Evolutionary conservation across 2,329 filamentous ascomycete species (phyloP), one percentile per base, ranked within the genome.

Genomic region (Parafenestella ontariensis): DNA sequence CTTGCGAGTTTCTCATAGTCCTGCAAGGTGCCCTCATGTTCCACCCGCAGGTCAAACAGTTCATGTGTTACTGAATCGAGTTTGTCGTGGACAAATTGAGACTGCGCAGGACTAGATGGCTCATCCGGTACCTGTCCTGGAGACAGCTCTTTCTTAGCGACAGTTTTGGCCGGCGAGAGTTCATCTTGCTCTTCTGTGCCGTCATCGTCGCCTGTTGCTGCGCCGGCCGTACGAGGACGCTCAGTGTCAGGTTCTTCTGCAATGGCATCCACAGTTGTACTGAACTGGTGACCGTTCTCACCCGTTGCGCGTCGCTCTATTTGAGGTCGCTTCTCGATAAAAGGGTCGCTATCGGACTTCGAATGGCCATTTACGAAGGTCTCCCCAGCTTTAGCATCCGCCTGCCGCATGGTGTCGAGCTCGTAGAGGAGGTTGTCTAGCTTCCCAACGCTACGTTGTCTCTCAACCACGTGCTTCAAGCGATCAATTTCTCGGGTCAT

Each of bases 401-500:
- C 65, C 46, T 77, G 74, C 18, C 71, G 70, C 49, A 78, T 73
- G 33, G 89, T 83, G 68, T 98, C 95, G 9, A 98, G 84, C 70
- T 99, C 95, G 65, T 96, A 88, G 0, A 99, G 85, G 7, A 99
- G 84, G 48, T 90, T 96, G 72, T 99, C 95, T 3, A 99, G 85
- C 76, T 97, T 96, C 36, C 95, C 95, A 3, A 99, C 85, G 73
- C 93, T 97, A 55, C 95, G 86, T 76, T 99, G 95, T 44, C 96
- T 90, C 76, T 98, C 94, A 46, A 99, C 87, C 7, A 99, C 92
- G 75, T 96, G 91, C 76, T 98, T 95, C 11, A 99, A 82, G 29
- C 94, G 87, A 69, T 97, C 91, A 59, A 99, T 91, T 71, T 99
- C 95, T 31, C 94, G 91, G 74, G 96, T 92, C 94, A 99, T 97